phyloP scores from a whole-genome alignment of 352 stramenopile genomes.

The Phytophthora tubulina region DNA sequence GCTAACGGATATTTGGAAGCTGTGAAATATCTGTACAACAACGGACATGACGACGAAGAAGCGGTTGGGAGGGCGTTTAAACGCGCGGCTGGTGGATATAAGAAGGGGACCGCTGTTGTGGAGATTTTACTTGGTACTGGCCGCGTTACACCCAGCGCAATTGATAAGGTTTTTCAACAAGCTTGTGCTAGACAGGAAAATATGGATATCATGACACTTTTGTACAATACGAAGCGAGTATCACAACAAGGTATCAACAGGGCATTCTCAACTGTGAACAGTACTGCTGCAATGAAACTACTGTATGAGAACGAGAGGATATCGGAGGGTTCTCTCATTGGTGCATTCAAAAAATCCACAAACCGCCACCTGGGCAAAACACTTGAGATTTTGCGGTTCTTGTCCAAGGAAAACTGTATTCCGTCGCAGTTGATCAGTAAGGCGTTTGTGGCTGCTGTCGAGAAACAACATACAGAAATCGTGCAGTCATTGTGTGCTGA shows the following conservation, averaged over 20 bases:
- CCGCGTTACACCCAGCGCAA: not conserved
- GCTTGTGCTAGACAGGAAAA: not conserved
- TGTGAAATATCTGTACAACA: slow-evolving; percentile 7
- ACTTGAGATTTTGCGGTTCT: not conserved
- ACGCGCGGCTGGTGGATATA: not conserved
- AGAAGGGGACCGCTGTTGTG: not conserved
- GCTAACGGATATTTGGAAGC: not conserved
- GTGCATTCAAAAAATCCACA: not conserved
- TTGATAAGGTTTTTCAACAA: slow-evolving; percentile 1
- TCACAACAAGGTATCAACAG: slow-evolving; percentile 3
- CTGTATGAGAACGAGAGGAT: slow-evolving; percentile 6
- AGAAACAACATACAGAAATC: not conserved
- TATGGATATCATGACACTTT: not conserved
- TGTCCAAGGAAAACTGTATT: not conserved
- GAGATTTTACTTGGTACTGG: not conserved
- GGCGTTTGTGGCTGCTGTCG: not conserved
- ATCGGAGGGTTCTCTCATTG: not conserved
- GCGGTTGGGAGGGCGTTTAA: slow-evolving; percentile 3
- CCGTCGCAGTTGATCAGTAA: not conserved
- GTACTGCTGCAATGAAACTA: not conserved
- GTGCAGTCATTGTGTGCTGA: not conserved
- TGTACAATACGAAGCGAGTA: slow-evolving; percentile 2
- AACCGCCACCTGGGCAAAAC: not conserved
- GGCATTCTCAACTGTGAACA: not conserved
- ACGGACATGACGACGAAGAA: not conserved